Evolutionary conservation across 2,329 filamentous ascomycete species (phyloP).

Genomic region (Neopestalotiopsis sp.): DNA sequence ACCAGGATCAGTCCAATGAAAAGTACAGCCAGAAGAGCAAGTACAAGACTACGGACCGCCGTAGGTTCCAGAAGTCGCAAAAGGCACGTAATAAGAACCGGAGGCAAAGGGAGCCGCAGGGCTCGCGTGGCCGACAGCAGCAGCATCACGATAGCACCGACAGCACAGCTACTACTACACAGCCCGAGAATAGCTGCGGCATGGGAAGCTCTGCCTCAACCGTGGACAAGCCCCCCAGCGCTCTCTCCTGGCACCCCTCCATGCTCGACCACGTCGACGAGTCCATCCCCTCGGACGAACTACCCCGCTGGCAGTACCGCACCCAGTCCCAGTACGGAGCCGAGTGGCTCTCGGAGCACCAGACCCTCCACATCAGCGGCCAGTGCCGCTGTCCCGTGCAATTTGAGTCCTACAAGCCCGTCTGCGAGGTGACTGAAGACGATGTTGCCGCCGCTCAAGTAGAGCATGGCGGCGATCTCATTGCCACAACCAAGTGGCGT

Average conservation of each 20-base stretch:
- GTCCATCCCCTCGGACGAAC: constrained; percentile 14
- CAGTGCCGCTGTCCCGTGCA: constrained; percentile 39
- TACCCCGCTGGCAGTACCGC: constrained; percentile 32
- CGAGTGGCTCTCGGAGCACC: constrained; percentile 47
- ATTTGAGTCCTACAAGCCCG: constrained; percentile 36
- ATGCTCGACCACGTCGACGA: constrained; percentile 24
- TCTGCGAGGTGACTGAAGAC: constrained; percentile 2
- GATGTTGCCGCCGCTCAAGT: background rate
- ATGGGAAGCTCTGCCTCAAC: background rate
- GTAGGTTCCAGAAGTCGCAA: too few relatives aligned
- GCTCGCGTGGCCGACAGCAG: too few relatives aligned
- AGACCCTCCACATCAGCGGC: constrained; percentile 38
- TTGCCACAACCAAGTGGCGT: background rate
- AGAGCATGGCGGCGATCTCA: background rate
- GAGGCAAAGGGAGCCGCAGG: too few relatives aligned
- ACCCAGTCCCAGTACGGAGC: constrained; percentile 42
- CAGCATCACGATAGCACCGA: too few relatives aligned
- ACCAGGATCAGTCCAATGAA: too few relatives aligned
- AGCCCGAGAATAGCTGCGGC: background rate
- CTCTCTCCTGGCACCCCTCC: constrained; percentile 17
- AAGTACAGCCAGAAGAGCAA: too few relatives aligned
- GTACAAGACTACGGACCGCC: too few relatives aligned
- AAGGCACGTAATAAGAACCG: too few relatives aligned
- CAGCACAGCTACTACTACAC: too few relatives aligned
- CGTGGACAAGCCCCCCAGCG: background rate